phyloP scores from a whole-genome alignment of 495 filamentous ascomycete genomes.

The Xylaria castorea region DNA sequence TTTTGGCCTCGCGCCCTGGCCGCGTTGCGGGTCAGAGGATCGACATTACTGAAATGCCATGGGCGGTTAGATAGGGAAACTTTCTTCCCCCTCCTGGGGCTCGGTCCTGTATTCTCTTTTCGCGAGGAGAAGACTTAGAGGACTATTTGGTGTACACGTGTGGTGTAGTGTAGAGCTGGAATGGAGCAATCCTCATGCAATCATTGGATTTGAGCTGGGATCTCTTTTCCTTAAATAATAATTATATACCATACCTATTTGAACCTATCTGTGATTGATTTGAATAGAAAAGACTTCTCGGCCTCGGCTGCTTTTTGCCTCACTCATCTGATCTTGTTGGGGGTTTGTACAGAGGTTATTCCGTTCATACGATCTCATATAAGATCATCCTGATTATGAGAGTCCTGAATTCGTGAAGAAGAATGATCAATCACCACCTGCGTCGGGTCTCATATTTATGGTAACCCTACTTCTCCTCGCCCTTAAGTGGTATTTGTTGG shows the following conservation, averaged over 20 bases:
- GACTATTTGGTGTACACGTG: neutral
- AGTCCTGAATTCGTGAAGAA: neutral
- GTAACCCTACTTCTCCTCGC: neutral
- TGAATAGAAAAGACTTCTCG: neutral
- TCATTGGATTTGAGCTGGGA: neutral
- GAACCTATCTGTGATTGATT: neutral
- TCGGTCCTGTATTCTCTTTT: neutral
- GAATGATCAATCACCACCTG: neutral
- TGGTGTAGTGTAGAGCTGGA: conserved; percentile 10
- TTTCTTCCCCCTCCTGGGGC: neutral
- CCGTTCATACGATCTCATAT: neutral
- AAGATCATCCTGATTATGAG: neutral
- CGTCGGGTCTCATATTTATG: neutral
- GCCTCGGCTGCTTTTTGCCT: neutral
- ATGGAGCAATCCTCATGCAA: conserved; percentile 14
- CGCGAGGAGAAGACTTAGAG: neutral
- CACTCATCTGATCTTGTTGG: neutral
- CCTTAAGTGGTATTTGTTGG: neutral
- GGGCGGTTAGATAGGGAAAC: neutral
- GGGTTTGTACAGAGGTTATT: neutral
- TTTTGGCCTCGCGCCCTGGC: neutral
- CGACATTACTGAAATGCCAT: conserved; percentile 17
- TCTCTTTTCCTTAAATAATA: neutral
- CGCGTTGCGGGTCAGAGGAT: neutral
- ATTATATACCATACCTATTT: neutral